Percentiles rank a stretch among this genome's conserved stretches.
Conservation (phyloP, 2,329 filamentous ascomycete genomes). For the Pseudofabraea citricarpa region DNA sequence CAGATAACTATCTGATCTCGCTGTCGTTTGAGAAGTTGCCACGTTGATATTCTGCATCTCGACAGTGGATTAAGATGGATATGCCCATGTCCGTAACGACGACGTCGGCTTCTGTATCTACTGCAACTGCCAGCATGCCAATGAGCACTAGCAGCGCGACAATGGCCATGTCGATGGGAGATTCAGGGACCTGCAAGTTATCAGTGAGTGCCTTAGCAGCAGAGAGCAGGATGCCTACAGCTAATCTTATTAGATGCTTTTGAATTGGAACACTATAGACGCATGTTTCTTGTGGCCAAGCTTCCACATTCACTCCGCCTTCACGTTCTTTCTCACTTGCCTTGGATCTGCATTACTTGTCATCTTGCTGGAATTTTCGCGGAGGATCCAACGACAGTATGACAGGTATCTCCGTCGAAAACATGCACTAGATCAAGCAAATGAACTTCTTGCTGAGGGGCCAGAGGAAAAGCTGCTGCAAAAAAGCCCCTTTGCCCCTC, state of each 20-base stretch:
- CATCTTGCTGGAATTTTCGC: constrained; percentile 16
- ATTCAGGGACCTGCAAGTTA: constrained; percentile 12
- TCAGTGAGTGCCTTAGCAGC: constrained; percentile 10
- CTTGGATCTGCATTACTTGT: constrained; percentile 17
- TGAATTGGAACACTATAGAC: constrained; percentile 20
- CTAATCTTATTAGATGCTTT: constrained; percentile 15
- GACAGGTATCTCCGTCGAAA: constrained; percentile 13
- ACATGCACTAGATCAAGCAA: constrained; percentile 1
- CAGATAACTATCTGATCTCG: too few relatives aligned
- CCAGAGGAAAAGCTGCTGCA: constrained; percentile 14
- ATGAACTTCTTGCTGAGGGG: constrained; percentile 7
- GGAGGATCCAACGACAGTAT: constrained; percentile 13
- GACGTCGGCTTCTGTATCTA: not conserved
- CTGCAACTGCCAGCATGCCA: not conserved
- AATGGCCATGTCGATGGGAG: constrained; percentile 15
- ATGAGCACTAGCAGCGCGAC: not conserved
- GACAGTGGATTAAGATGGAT: too few relatives aligned
- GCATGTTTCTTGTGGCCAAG: constrained; percentile 16
- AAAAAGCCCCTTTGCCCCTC: not conserved
- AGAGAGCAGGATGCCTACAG: not conserved
- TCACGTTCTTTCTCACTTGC: constrained; percentile 17
- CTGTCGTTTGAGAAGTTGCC: too few relatives aligned
- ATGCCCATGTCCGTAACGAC: not conserved
- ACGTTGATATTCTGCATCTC: too few relatives aligned
- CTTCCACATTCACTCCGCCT: constrained; percentile 14